Conservation (phyloP, 2,329 filamentous ascomycete genomes). For the Ophiostoma novo-ulmi region DNA sequence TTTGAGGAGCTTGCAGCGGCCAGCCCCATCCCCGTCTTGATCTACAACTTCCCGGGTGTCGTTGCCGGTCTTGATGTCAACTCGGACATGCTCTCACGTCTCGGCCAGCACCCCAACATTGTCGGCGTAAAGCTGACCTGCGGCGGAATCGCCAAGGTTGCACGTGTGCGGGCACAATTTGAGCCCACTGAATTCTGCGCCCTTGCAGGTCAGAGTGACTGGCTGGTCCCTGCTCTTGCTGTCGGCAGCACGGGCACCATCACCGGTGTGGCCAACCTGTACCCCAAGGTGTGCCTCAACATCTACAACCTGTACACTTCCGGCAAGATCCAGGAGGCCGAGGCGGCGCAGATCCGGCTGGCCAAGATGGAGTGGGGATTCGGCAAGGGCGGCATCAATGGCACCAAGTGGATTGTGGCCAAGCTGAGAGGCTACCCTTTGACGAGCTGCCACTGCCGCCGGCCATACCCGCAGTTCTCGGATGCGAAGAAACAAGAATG, state of each 20-base stretch:
- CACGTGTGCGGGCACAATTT: conserved; percentile 48
- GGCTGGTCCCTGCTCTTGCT: conserved; percentile 55
- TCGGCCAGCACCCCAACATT: conserved; percentile 59
- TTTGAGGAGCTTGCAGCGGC: conserved; percentile 58
- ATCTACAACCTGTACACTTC: conserved; percentile 46
- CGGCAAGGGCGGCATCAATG: conserved; percentile 54
- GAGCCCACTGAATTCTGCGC: conserved; percentile 55
- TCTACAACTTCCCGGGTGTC: conserved; percentile 69
- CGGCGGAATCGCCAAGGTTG: conserved; percentile 64
- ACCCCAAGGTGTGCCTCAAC: conserved; percentile 47
- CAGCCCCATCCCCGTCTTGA: conserved; percentile 58
- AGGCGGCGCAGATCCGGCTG: conserved; percentile 46
- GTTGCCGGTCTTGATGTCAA: conserved; percentile 63
- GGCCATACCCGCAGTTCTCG: conserved; percentile 49
- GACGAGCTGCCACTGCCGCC: conserved; percentile 41
- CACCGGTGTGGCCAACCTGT: conserved; percentile 57
- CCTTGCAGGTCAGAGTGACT: conserved; percentile 67
- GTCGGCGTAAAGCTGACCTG: conserved; percentile 68
- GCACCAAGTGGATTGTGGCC: conserved; percentile 56
- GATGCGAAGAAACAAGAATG: conserved; percentile 43
- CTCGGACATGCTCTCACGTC: conserved; percentile 56
- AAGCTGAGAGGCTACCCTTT: conserved; percentile 46
- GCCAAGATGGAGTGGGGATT: conserved; percentile 53
- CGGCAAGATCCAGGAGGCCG: conserved; percentile 46
- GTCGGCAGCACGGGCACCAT: conserved; percentile 54